Evolutionary conservation across 352 stramenopile species (phyloP).

Genomic region (Globisporangium iwayamae): DNA sequence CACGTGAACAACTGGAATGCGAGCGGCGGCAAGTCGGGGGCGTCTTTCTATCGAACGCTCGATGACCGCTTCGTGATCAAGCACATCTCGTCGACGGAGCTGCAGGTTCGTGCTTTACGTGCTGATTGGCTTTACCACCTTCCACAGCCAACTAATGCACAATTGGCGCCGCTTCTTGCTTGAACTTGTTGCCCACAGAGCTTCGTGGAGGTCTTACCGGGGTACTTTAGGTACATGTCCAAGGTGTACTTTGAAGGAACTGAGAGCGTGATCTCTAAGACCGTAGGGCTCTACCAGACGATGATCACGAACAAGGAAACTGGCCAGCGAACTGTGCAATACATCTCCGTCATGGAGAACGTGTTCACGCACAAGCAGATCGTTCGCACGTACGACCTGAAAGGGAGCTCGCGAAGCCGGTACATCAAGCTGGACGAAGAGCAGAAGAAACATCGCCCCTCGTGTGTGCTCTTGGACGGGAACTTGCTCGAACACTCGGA

Average conservation of each 20-base stretch:
- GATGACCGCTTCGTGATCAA: conserved; percentile 98
- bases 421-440: conserved; percentile 64
- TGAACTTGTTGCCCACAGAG: conserved; percentile 33
- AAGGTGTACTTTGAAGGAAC: conserved; percentile 95
- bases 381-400: conserved; percentile 96
- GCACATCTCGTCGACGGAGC: conserved; percentile 96
- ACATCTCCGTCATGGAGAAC: conserved; percentile 96
- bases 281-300: conserved; percentile 97
- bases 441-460: conserved; percentile 23
- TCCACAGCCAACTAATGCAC: not conserved
- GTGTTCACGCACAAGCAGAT: conserved; percentile 96
- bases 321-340: conserved; percentile 86
- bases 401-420: conserved; percentile 95
- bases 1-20: conserved; percentile 88
- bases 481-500: conserved; percentile 84
- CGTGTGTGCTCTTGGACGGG: conserved; percentile 74
- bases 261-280: conserved; percentile 95
- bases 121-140: not conserved
- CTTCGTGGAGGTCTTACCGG: conserved; percentile 71
- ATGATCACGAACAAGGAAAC: conserved; percentile 92
- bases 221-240: conserved; percentile 98
- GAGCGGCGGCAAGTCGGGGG: conserved; percentile 96
- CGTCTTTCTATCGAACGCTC: conserved; percentile 93
- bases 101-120: conserved; percentile 91
- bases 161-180: conserved; percentile 17